Base-by-base conservation (phyloP, 768 basidiomycete species). In the Rhizopogon sp. region DNA sequence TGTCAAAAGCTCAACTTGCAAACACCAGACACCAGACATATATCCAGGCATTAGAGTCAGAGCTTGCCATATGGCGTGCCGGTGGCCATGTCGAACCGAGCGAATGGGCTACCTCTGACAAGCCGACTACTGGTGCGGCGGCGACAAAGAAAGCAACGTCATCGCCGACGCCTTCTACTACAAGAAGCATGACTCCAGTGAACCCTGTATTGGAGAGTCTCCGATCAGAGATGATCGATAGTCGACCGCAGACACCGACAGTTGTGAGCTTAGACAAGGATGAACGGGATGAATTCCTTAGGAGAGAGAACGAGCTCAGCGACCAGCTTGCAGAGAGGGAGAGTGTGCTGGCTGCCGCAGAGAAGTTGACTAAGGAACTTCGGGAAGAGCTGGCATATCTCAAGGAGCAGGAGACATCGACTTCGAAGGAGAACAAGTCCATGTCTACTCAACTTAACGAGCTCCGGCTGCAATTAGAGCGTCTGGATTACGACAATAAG, bases 241-340 rank as follows among this genome's bases (percentile, higher is more conserved):
- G 89, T 65, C 76, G 97, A 54, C 94, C 96, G 25, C 89, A 91
- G 67, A 98, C 97, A 14, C 97, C 96, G 13, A 91, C 90, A 6
- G 88, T 88, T 41, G 79, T 89, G 52, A 85, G 87, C 20, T 69
- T 98, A 61, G 95, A 97, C 60, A 93, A 94, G 76, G 97, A 98
- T 64, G 97, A 99, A 73, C 77, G 95, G 56, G 97, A 99, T 60
- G 97, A 98, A 51, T 99, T 98, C 80, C 72, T 99, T 71, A 85
- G 84, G 67, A 74, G 97, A 58, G 97, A 99, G 79, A 98, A 98
- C 62, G 97, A 99, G 70, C 78, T 99, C 53, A 95, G 87, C 57
- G 97, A 99, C 70, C 78, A 85, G 61, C 77, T 99, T 43, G 91
- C 92, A 3, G 96, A 98, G 76, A 91, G 81, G 76, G 97, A 98